These are phyloP conservation scores for Pythium biforme DNA, from an alignment of 352 stramenopile species.

Conservation along the genomic window DNA sequence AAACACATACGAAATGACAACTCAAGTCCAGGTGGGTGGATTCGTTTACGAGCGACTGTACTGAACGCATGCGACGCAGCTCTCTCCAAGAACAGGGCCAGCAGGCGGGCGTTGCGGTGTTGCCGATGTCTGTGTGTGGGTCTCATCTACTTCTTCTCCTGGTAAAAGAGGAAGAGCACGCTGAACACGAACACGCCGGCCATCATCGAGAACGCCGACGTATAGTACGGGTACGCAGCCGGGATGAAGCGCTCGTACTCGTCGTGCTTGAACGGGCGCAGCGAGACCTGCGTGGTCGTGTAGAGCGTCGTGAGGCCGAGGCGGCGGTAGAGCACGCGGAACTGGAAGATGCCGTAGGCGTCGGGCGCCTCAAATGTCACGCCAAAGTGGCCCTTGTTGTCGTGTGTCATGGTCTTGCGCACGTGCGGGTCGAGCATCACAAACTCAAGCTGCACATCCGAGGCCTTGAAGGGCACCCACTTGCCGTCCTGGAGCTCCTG, in stretches of 20 bases:
- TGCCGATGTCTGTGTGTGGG: neutral
- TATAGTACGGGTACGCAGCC: constrained; percentile 92
- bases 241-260: constrained; percentile 95
- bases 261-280: constrained; percentile 94
- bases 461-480: constrained; percentile 76
- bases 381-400: constrained; percentile 71
- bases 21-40: too few species aligned
- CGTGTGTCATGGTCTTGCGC: constrained; percentile 80
- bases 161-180: constrained; percentile 88
- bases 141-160: constrained; percentile 47
- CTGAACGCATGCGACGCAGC: too few species aligned
- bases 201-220: constrained; percentile 90
- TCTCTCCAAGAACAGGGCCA: too few species aligned
- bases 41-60: too few species aligned
- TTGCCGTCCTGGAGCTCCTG: constrained; percentile 80
- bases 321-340: constrained; percentile 90
- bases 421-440: constrained; percentile 94
- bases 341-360: constrained; percentile 94
- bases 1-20: too few species aligned
- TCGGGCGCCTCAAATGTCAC: constrained; percentile 89
- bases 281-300: constrained; percentile 88
- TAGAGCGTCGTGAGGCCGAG: constrained; percentile 85
- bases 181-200: constrained; percentile 89
- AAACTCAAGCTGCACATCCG: constrained; percentile 93
- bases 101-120: too few species aligned